These are phyloP conservation scores for Dianthus caryophyllus DNA, from an alignment of 148 eudicot genomes.

Conservation along the genomic window DNA sequence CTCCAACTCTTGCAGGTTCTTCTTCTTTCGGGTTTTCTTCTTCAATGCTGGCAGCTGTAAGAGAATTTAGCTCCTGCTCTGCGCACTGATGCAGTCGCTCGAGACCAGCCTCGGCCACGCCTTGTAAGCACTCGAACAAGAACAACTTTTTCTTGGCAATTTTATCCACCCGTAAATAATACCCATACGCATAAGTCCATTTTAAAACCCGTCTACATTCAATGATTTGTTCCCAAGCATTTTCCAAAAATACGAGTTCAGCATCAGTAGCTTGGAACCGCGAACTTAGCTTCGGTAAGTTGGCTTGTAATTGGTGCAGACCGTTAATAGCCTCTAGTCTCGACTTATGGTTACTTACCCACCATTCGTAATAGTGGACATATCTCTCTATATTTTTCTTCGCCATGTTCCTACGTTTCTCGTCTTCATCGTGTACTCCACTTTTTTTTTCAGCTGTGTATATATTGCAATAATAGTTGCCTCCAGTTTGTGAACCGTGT, in stretches of 20 bases:
- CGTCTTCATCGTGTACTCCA: slow-evolving; percentile 32
- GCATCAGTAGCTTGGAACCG: slow-evolving; percentile 41
- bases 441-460: slow-evolving; percentile 39
- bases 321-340: slow-evolving; percentile 51
- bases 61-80: slow-evolving; percentile 50
- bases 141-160: slow-evolving; percentile 37
- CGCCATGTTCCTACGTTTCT: slow-evolving; percentile 32
- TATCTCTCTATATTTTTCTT: slow-evolving; percentile 34
- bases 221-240: slow-evolving; percentile 73
- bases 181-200: slow-evolving; percentile 73
- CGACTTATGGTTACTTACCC: slow-evolving; percentile 37
- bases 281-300: slow-evolving; percentile 55
- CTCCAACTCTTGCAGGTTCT: background rate
- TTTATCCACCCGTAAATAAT: slow-evolving; percentile 45
- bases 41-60: slow-evolving; percentile 19
- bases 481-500: slow-evolving; percentile 46
- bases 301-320: slow-evolving; percentile 41
- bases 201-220: slow-evolving; percentile 68
- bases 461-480: slow-evolving; percentile 46
- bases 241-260: slow-evolving; percentile 54
- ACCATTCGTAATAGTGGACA: slow-evolving; percentile 35
- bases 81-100: slow-evolving; percentile 71
- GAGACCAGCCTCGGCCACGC: slow-evolving; percentile 58
- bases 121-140: slow-evolving; percentile 60
- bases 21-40: background rate